These are phyloP conservation scores for Amanita fuliginea DNA, from an alignment of 768 basidiomycete genomes.

Conservation along the genomic window DNA sequence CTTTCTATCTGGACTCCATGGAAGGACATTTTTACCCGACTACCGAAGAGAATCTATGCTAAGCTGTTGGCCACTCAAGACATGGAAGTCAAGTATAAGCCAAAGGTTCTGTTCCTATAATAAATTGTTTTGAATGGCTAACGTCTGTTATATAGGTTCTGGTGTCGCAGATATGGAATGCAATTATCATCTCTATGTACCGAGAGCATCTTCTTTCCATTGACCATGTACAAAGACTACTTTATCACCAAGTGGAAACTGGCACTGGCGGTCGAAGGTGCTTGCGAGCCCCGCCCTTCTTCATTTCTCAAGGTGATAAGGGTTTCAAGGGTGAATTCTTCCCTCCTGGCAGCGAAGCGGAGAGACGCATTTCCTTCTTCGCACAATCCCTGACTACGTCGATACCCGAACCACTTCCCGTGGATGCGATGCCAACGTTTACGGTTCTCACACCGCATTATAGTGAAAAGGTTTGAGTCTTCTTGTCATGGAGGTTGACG, in stretches of 20 bases:
- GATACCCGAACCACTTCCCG: slow-evolving; percentile 86
- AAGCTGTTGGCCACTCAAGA: slow-evolving; percentile 89
- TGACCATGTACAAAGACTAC: slow-evolving; percentile 94
- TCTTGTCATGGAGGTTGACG: not conserved
- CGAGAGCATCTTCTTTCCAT: slow-evolving; percentile 98
- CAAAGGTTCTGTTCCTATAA: slow-evolving; percentile 59
- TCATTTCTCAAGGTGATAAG: slow-evolving; percentile 91
- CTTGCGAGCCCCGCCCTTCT: slow-evolving; percentile 93
- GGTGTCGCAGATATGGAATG: slow-evolving; percentile 99
- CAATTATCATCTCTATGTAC: slow-evolving; percentile 99
- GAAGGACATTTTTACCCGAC: slow-evolving; percentile 91
- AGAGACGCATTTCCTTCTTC: slow-evolving; percentile 97
- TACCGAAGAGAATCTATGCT: slow-evolving; percentile 95
- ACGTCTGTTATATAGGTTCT: slow-evolving; percentile 49
- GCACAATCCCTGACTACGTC: slow-evolving; percentile 95
- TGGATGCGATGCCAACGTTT: slow-evolving; percentile 99
- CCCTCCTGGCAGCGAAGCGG: slow-evolving; percentile 89
- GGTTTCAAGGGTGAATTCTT: slow-evolving; percentile 79
- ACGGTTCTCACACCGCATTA: slow-evolving; percentile 98
- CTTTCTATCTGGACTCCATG: slow-evolving; percentile 99
- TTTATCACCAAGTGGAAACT: slow-evolving; percentile 92
- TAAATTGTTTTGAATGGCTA: slow-evolving; percentile 4
- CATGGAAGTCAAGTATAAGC: slow-evolving; percentile 99
- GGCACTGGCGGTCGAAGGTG: slow-evolving; percentile 77
- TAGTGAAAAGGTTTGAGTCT: slow-evolving; percentile 73